A percentile compares a stretch with the other conserved stretches of the same genome.
phyloP scores from a whole-genome alignment of 441 rosid species.

The Gossypium schwendimanii region DNA sequence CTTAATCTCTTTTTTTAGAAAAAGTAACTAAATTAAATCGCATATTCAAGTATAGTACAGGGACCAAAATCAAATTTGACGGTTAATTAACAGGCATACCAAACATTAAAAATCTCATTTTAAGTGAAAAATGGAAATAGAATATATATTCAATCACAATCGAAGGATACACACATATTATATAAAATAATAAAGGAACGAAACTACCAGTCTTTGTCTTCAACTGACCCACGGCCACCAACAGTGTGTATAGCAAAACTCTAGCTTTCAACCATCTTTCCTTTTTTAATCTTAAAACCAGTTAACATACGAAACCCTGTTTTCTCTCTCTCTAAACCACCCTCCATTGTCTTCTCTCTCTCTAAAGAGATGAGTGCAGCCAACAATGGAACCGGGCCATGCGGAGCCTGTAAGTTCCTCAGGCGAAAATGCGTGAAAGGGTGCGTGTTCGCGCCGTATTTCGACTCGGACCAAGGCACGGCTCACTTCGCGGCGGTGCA shows the following conservation, averaged over 20 bases:
- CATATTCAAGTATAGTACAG: no score
- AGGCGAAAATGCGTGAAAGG: conserved; percentile 64
- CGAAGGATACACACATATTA: background rate
- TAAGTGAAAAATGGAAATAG: background rate
- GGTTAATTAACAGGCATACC: background rate
- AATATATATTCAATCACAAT: background rate
- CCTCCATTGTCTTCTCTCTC: background rate
- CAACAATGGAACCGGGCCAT: conserved; percentile 49
- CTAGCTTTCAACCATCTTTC: background rate
- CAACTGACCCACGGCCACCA: conserved; percentile 16
- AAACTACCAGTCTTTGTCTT: background rate
- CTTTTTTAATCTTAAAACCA: background rate
- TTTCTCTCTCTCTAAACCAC: conserved; percentile 5
- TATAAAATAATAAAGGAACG: background rate
- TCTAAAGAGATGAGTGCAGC: conserved; percentile 22
- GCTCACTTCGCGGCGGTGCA: conserved; percentile 74
- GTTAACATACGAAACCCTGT: conserved; percentile 2
- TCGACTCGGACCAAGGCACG: conserved; percentile 73
- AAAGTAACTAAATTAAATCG: no score
- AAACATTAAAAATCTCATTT: background rate
- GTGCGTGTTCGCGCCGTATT: conserved; percentile 76
- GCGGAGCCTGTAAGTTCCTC: conserved; percentile 81
- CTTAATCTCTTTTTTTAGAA: no score
- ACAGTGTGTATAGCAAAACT: conserved; percentile 9
- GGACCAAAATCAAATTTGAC: no score